These are phyloP conservation scores for Fusarium sp. DNA, from an alignment of 2,329 filamentous ascomycete genomes.

Conservation along the genomic window DNA sequence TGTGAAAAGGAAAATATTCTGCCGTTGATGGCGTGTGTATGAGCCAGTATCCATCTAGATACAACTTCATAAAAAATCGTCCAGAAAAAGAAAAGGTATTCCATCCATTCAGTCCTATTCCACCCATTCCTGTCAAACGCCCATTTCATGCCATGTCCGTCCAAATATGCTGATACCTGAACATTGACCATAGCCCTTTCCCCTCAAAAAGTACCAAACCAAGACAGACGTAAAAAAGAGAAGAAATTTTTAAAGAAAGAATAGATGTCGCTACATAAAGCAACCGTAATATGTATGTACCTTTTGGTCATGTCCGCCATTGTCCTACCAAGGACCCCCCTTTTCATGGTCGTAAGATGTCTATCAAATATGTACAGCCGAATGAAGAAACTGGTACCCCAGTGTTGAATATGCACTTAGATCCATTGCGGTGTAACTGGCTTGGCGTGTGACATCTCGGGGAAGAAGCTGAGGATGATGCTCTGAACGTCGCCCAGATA, in stretches of 20 bases:
- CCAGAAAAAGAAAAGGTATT: slow-evolving; percentile 42
- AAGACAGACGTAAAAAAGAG: slow-evolving; percentile 38
- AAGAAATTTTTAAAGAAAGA: slow-evolving; percentile 34
- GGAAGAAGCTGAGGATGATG: slow-evolving; percentile 75
- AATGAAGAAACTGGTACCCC: slow-evolving; percentile 43
- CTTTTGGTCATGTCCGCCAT: slow-evolving; percentile 33
- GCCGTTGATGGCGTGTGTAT: slow-evolving; percentile 45
- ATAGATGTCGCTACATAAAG: slow-evolving; percentile 32
- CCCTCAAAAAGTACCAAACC: slow-evolving; percentile 19
- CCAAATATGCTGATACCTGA: slow-evolving; percentile 29
- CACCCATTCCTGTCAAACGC: slow-evolving; percentile 48
- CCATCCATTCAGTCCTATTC: slow-evolving; percentile 30
- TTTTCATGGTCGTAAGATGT: slow-evolving; percentile 48
- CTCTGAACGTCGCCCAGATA: slow-evolving; percentile 86
- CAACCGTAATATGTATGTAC: slow-evolving; percentile 29
- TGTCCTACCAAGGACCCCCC: slow-evolving; percentile 35
- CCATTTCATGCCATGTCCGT: slow-evolving; percentile 30
- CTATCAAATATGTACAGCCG: slow-evolving; percentile 55
- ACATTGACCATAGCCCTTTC: slow-evolving; percentile 32
- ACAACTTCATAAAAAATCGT: slow-evolving; percentile 49
- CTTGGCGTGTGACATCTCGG: slow-evolving; percentile 53
- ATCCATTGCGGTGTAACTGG: slow-evolving; percentile 65
- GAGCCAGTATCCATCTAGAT: slow-evolving; percentile 49
- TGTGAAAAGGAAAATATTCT: slow-evolving; percentile 38
- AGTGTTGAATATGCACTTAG: slow-evolving; percentile 49